Percentiles rank a stretch among this genome's conserved stretches.
phyloP scores from a whole-genome alignment of 768 basidiomycete species.

The Gloeophyllum trabeum region DNA sequence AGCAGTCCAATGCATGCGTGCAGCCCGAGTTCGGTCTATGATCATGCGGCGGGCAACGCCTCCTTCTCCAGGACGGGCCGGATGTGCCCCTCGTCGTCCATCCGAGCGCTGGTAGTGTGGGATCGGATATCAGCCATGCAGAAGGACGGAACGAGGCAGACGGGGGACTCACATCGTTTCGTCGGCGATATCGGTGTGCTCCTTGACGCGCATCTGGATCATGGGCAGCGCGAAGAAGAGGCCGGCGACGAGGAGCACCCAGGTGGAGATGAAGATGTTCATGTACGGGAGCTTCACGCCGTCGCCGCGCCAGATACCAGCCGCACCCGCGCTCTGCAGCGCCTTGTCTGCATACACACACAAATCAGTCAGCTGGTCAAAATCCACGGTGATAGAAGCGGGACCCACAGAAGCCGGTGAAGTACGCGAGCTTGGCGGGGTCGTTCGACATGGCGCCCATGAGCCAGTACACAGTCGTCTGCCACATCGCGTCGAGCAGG shows the following conservation, averaged over 20 bases:
- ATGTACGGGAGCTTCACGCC: conserved; percentile 54
- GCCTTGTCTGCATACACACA: conserved; percentile 44
- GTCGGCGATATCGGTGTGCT: conserved; percentile 42
- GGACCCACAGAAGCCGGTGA: conserved; percentile 70
- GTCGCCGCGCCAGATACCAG: conserved; percentile 64
- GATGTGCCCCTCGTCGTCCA: too few species aligned
- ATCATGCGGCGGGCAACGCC: too few species aligned
- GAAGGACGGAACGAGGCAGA: too few species aligned
- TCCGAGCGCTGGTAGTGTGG: too few species aligned
- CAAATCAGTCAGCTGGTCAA: background rate
- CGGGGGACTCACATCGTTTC: conserved; percentile 34
- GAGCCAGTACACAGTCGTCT: conserved; percentile 73
- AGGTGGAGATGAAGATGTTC: conserved; percentile 66
- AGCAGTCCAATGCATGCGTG: too few species aligned
- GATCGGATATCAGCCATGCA: too few species aligned
- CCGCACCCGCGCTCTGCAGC: conserved; percentile 68
- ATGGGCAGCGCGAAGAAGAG: conserved; percentile 61
- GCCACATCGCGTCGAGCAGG: conserved; percentile 77
- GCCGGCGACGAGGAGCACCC: conserved; percentile 55
- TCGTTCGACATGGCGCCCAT: conserved; percentile 85
- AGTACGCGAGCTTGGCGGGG: conserved; percentile 67
- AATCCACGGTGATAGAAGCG: too few species aligned
- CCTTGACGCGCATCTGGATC: conserved; percentile 60
- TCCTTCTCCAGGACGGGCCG: too few species aligned
- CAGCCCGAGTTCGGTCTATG: too few species aligned